Base-by-base conservation (phyloP, 441 rosid genomes). In the Macaranga tanarius region DNA sequence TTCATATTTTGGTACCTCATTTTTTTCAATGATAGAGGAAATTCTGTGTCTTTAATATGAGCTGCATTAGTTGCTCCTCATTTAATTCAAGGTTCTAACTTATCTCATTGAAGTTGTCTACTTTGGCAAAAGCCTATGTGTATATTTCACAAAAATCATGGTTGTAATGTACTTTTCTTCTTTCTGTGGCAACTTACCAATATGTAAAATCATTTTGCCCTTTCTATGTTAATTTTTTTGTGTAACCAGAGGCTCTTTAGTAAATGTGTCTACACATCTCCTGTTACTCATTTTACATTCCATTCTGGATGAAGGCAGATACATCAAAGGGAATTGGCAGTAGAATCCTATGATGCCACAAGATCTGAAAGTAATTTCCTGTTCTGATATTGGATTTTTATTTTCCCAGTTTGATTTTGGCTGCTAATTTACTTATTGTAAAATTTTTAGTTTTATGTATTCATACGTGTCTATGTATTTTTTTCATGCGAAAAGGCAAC, bases 291-390 rank as follows among this genome's bases (percentile, higher is more conserved):
- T 88, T 85, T 84, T 70, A 72, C 73, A 52, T 73, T 71, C 73
- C 71, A 72, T 72, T 86, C 80, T 82, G 87, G 93, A 76, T 86
- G 88, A 92, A 92, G 97, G 92, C 92, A 92, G 95, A 88, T 86
- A 84, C 80, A 74, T 82, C 86, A 70, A 82, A 81, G 74, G 82
- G 78, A 81, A 73, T 62, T 79, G 79, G 76, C 75, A 58, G 75
- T 64, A 61, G 85, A 74, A 75, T 70, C 69, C 47, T 59, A 48
- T 73, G 42, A 63, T 23, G 73, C 75, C 13, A 57, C 70, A 50
- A 76, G 63, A 77, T 59, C 72, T 44, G 84, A 86, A 78, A 81
- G 95, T 91, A 89, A 79, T 65, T 73, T 59, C 69, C 73, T 72
- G 17, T 67, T 69, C 77, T 69, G 31, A 57, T 54, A 40, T 68